Percentiles rank a stretch among this genome's conserved stretches.
These are phyloP conservation scores for Chlorella sp. DNA, from an alignment of 139 green algal species.

Conservation along the genomic window DNA sequence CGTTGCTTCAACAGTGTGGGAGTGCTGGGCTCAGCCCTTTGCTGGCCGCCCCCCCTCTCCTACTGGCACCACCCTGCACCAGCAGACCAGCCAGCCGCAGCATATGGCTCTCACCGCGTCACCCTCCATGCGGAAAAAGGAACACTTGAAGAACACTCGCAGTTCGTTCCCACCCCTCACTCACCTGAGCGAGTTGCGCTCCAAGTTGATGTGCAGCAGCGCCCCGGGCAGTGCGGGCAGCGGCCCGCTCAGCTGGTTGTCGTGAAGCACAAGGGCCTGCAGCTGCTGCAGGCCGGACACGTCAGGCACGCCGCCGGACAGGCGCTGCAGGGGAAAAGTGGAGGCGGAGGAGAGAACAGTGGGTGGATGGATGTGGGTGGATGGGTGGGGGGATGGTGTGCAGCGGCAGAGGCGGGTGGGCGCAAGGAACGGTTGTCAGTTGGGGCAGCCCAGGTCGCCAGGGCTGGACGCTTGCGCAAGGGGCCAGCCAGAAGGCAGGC, in stretches of 20 bases:
- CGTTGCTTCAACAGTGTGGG: neutral
- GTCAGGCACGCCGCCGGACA: neutral
- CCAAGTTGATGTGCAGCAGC: slow-evolving; percentile 15
- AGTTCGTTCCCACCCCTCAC: neutral
- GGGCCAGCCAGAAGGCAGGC: neutral
- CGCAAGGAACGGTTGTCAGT: neutral
- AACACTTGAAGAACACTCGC: no score
- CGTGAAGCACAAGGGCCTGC: slow-evolving; percentile 17
- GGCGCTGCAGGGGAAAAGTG: neutral
- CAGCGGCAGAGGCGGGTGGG: neutral
- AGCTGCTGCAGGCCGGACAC: slow-evolving; percentile 2
- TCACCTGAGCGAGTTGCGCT: neutral
- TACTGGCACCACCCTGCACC: no score
- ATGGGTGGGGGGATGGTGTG: neutral
- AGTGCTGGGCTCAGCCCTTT: neutral
- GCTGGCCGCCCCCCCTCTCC: no score
- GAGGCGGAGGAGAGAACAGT: neutral
- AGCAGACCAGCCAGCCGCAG: neutral
- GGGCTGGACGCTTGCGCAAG: neutral
- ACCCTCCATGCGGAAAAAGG: no score
- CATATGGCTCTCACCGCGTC: no score
- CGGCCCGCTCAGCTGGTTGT: slow-evolving; percentile 7
- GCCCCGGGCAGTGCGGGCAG: neutral
- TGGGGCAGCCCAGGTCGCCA: neutral
- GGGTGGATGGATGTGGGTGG: neutral